Evolutionary conservation across 139 green algal genomes (phyloP).

Genomic region (Yamagishiella unicocca): DNA sequence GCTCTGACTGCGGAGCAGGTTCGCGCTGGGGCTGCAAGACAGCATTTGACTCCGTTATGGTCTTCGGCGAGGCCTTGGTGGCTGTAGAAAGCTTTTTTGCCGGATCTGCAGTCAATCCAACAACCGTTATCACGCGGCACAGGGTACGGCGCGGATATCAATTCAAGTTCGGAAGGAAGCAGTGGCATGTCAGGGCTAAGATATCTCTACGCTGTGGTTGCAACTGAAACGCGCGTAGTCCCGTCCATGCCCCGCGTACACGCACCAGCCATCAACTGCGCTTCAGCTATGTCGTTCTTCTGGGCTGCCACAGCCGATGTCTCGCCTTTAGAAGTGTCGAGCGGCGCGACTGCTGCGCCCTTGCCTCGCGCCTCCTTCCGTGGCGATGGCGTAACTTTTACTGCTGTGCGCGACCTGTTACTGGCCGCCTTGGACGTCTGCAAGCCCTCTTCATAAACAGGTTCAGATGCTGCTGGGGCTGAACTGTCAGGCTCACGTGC

Average conservation of each 20-base stretch:
- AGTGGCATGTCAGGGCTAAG: too few species aligned
- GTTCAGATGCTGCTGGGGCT: not conserved
- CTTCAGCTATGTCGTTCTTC: not conserved
- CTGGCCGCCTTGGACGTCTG: not conserved
- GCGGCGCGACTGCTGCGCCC: not conserved
- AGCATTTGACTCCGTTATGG: not conserved
- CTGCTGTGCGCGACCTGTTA: not conserved
- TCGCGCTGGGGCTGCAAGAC: not conserved
- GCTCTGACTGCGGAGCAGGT: not conserved
- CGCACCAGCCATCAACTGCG: not conserved
- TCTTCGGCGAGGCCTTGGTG: not conserved
- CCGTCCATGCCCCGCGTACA: too few species aligned
- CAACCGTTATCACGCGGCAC: not conserved
- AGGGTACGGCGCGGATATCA: too few species aligned
- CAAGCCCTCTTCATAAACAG: not conserved
- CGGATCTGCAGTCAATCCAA: not conserved
- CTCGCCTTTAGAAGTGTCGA: not conserved
- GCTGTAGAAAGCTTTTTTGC: not conserved
- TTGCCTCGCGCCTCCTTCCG: conserved; percentile 27
- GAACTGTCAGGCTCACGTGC: not conserved
- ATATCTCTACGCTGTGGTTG: too few species aligned
- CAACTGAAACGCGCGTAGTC: too few species aligned
- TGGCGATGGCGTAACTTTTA: not conserved
- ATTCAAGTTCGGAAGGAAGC: too few species aligned
- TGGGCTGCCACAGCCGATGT: not conserved